Conservation (phyloP, 768 basidiomycete species). For the Hirschioporus abietinus region DNA sequence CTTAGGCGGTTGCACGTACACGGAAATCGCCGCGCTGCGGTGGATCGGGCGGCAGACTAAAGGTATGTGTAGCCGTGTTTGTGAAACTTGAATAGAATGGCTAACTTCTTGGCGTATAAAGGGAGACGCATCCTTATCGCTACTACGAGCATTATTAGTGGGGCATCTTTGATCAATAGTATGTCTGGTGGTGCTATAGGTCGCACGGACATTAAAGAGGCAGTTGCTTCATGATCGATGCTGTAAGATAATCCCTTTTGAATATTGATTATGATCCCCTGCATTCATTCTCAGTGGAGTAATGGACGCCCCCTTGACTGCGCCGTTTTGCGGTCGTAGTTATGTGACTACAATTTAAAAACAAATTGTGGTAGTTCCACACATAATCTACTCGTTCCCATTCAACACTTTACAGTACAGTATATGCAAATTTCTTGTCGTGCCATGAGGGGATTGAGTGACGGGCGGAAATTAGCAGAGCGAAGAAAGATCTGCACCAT, state of each 20-base stretch:
- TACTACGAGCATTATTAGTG: slow-evolving; percentile 88
- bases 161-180: slow-evolving; percentile 64
- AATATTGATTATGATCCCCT: not conserved
- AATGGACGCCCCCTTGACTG: not conserved
- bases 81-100: slow-evolving; percentile 6
- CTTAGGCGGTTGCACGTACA: slow-evolving; percentile 95
- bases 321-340: not conserved
- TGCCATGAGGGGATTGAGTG: not conserved
- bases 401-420: too few relatives aligned
- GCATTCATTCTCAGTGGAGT: not conserved
- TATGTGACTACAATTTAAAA: not conserved
- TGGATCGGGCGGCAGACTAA: slow-evolving; percentile 85
- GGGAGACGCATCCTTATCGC: slow-evolving; percentile 86
- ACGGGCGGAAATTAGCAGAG: not conserved
- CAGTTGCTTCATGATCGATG: not conserved
- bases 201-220: slow-evolving; percentile 2
- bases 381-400: not conserved
- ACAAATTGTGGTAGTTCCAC: not conserved
- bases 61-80: slow-evolving; percentile 39
- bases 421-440: too few relatives aligned
- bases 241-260: not conserved
- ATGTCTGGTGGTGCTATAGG: slow-evolving; percentile 40
- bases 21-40: slow-evolving; percentile 91
- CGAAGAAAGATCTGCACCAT: not conserved
- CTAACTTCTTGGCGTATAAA: slow-evolving; percentile 24